Conservation (phyloP, 1,284 basidiomycete species). For the Testicularia cyperi region DNA sequence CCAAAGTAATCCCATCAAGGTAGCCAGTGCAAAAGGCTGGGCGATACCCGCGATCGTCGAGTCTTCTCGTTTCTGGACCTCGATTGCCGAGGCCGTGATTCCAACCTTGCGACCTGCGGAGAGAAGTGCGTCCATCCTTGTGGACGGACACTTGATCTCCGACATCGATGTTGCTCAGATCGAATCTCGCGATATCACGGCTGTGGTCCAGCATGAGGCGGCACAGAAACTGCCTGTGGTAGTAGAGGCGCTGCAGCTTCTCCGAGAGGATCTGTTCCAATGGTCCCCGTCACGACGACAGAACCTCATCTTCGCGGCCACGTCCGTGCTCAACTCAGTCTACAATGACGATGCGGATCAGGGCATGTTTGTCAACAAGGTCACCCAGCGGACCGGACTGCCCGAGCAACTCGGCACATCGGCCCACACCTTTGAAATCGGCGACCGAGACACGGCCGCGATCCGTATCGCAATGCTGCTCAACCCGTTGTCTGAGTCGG, state of each 20-base stretch:
- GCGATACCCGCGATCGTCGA: not conserved
- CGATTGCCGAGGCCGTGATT: constrained; percentile 1
- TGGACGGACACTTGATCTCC: constrained; percentile 34
- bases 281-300: constrained; percentile 7
- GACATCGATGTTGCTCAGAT: constrained; percentile 5
- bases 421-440: constrained; percentile 65
- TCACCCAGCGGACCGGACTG: constrained; percentile 13
- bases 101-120: constrained; percentile 1
- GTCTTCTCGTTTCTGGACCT: constrained; percentile 7
- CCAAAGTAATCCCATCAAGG: too few relatives aligned
- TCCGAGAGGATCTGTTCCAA: constrained; percentile 6
- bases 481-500: constrained; percentile 80
- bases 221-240: constrained; percentile 28
- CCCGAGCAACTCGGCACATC: constrained; percentile 17
- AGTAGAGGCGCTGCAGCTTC: constrained; percentile 13
- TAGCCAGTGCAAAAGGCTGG: not conserved
- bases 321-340: constrained; percentile 33
- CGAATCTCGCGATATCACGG: constrained; percentile 25
- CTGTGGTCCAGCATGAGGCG: constrained; percentile 33
- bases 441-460: constrained; percentile 70
- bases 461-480: constrained; percentile 75
- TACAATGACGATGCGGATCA: constrained; percentile 13
- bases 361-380: constrained; percentile 12
- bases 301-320: constrained; percentile 29
- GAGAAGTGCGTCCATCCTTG: constrained; percentile 5